phyloP scores from a whole-genome alignment of 768 basidiomycete genomes.

The Boletus coccyginus region DNA sequence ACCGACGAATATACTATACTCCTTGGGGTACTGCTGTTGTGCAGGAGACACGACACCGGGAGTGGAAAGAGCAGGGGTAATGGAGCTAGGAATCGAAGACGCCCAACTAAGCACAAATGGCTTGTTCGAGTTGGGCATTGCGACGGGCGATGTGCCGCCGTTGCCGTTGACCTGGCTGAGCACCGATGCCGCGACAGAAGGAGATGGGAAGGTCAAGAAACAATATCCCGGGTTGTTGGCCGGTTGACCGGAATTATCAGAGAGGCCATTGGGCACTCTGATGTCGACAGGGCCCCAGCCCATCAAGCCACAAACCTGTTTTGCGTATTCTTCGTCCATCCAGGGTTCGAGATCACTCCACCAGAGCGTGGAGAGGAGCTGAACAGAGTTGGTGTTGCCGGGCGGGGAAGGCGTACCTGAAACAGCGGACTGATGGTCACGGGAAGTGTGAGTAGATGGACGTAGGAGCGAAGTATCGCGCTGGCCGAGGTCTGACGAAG shows the following conservation, averaged over 20 bases:
- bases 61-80: constrained; percentile 31
- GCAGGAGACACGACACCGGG: constrained; percentile 29
- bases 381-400: constrained; percentile 26
- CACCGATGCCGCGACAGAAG: constrained; percentile 65
- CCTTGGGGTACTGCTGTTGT: constrained; percentile 68
- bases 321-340: constrained; percentile 97
- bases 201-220: constrained; percentile 81
- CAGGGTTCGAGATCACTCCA: constrained; percentile 90
- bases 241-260: constrained; percentile 59
- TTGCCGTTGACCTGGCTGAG: constrained; percentile 61
- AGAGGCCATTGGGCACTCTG: constrained; percentile 64
- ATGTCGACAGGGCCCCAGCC: constrained; percentile 79
- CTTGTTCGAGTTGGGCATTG: constrained; percentile 85
- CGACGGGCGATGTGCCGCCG: constrained; percentile 41
- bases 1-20: constrained; percentile 93
- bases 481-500: constrained; percentile 23
- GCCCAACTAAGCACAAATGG: constrained; percentile 86
- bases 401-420: constrained; percentile 21
- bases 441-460: constrained; percentile 15
- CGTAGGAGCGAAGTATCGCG: constrained; percentile 13
- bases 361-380: constrained; percentile 65
- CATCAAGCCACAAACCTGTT: constrained; percentile 83
- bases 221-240: constrained; percentile 86
- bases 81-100: constrained; percentile 37
- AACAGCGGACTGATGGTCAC: constrained; percentile 13